Base-by-base conservation (phyloP, 768 basidiomycete genomes). In the Trametes villosa region DNA sequence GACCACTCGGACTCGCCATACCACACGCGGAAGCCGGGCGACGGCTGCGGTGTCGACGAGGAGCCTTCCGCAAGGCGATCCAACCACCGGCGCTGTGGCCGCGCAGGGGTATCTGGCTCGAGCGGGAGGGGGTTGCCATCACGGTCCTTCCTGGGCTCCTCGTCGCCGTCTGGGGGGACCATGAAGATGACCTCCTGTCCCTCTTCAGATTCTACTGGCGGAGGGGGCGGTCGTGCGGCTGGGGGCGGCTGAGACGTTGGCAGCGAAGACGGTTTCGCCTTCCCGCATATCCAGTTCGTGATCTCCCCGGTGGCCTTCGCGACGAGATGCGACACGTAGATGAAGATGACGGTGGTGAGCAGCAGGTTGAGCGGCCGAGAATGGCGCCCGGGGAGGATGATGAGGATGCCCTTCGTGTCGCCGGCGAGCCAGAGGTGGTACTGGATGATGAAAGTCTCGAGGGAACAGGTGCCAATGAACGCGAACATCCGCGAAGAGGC, bases 391-490 rank as follows among this genome's bases (percentile, higher is more conserved):
- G 92, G 92, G 44, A 96, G 76, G 50, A 95, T 82, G 48, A 94
- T 74, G 24, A 96, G 80, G 59, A 96, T 79, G 18, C 91, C 89
- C 71, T 90, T 90, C 31, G 88, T 92, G 67, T 94, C 92, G 4
- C 81, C 90, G 0, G 90, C 93, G 33, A 94, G 79, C 91, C 91
- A 94, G 44, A 92, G 76, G 67, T 92, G 93, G 72, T 87, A 96
- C 70, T 96, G 94, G 59, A 96, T 83, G 69, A 96, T 89, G 72
- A 95, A 97, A 0, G 93, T 89, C 75, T 97, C 94, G 54, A 96
- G 81, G 5, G 93, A 95, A 74, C 92, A 94, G 70, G 79, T 86
- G 40, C 94, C 94, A 52, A 96, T 80, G 75, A 91, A 93, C 26
- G 85, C 85, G 76, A 94, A 96, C 29, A 84, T 74, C 15, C 77